phyloP scores from a whole-genome alignment of 2,329 filamentous ascomycete genomes.

The Clarireedia paspali region DNA sequence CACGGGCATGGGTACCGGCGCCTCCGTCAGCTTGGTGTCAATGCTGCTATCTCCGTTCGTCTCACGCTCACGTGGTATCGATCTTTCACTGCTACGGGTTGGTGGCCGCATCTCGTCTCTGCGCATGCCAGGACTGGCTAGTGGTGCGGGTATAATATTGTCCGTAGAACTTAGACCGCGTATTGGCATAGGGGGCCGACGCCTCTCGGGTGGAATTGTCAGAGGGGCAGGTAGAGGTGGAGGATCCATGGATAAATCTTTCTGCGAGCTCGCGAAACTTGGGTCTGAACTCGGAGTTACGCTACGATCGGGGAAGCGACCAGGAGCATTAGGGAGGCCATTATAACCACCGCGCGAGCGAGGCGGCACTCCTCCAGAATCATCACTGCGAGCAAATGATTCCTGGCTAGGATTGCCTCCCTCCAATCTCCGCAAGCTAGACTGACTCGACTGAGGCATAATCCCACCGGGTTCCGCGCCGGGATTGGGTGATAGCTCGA shows the following conservation, averaged over 20 bases:
- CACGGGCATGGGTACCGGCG: background rate
- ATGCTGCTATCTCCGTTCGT: slow-evolving; percentile 2
- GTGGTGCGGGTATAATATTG: slow-evolving; percentile 30
- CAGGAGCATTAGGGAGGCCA: slow-evolving; percentile 21
- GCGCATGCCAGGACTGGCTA: slow-evolving; percentile 30
- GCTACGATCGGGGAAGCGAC: slow-evolving; percentile 28
- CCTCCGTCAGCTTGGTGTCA: background rate
- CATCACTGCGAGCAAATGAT: slow-evolving; percentile 26
- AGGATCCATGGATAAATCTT: slow-evolving; percentile 17
- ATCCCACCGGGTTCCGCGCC: slow-evolving; percentile 20
- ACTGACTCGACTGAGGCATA: slow-evolving; percentile 16
- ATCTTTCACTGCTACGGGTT: slow-evolving; percentile 28
- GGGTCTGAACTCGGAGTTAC: slow-evolving; percentile 24
- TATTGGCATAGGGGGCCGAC: slow-evolving; percentile 30
- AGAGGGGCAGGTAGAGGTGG: slow-evolving; percentile 27
- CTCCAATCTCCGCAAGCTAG: slow-evolving; percentile 22
- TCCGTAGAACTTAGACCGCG: slow-evolving; percentile 20
- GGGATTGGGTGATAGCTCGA: slow-evolving; percentile 24
- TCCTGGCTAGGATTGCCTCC: slow-evolving; percentile 28
- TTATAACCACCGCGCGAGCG: slow-evolving; percentile 26
- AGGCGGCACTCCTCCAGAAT: slow-evolving; percentile 23
- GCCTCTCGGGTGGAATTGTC: slow-evolving; percentile 26
- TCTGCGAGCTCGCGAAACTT: slow-evolving; percentile 14
- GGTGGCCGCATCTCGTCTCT: slow-evolving; percentile 29
- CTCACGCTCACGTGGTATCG: slow-evolving; percentile 17